Conservation (phyloP, 768 basidiomycete species). For the Lactarius hatsudake region DNA sequence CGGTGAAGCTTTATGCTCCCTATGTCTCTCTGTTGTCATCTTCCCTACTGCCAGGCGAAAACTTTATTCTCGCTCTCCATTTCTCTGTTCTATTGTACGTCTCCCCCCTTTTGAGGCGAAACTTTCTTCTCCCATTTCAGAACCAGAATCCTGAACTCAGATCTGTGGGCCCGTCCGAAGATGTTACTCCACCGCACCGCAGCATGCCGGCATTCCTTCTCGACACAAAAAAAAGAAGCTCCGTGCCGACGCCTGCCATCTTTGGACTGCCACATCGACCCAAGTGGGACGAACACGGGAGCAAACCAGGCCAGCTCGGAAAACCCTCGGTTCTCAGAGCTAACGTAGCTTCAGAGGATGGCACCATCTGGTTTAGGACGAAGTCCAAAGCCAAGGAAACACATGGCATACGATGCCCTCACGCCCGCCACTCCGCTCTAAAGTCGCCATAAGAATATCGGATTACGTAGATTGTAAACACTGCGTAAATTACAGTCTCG, state of each 20-base stretch:
- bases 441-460: not conserved
- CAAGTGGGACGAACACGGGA: not conserved
- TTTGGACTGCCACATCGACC: not conserved
- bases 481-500: not conserved
- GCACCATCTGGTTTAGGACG: not conserved
- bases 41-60: too few species aligned
- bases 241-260: not conserved
- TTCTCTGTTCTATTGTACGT: not conserved
- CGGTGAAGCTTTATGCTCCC: too few species aligned
- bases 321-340: not conserved
- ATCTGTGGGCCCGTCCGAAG: not conserved
- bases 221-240: not conserved
- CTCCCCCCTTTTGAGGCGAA: not conserved
- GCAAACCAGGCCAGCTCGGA: not conserved
- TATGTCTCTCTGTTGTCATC: too few species aligned
- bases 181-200: not conserved
- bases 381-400: not conserved
- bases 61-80: not conserved
- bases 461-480: not conserved
- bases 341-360: not conserved
- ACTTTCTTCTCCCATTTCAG: not conserved
- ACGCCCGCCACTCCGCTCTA: not conserved
- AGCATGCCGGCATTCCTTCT: not conserved
- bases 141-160: not conserved
- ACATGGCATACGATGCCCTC: not conserved